Evolutionary conservation across 2,329 filamentous ascomycete genomes (phyloP), one percentile per base, ranked within the genome.

Genomic region (Drechmeria coniospora): DNA sequence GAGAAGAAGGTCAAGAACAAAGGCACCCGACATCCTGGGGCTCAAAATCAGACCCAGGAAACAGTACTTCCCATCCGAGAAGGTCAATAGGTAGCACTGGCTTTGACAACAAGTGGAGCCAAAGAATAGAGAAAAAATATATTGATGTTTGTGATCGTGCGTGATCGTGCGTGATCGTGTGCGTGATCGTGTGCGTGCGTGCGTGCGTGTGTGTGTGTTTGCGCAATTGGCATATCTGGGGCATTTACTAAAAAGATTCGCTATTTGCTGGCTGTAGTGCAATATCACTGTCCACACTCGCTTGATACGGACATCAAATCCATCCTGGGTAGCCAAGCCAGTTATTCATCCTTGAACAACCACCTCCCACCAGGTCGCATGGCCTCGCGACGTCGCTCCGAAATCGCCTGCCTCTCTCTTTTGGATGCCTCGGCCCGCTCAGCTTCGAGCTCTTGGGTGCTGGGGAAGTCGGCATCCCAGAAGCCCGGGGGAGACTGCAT

Each of bases 381-480:
- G 1, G 90, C 86, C 46, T 95, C 84, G 27, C 74, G 63, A 53
- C 82, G 79, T 44, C 84, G 68, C 43, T 81, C 74, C 37, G 74
- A 65, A 2, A 94, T 63, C 31, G 70, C 65, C 27, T 70, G 59
- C 37, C 63, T 65, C 45, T 79, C 75, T 33, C 69, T 56, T 40
- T 62, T 63, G n/a, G 60, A 62, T 1, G 78, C 79, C 44, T 74
- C 72, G 33, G 65, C 63, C 32, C 68, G 68, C 41, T 87, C 72
- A 28, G 62, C 57, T 39, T 69, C 59, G 16, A 75, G 54, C 51
- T 94, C 81, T 48, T 95, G 90, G 2, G 90, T 94, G 15, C 60
- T 73, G 2, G 87, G 86, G 47, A 98, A 92, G 40, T 92, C 87
- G 2, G 78, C 68, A 29, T 81, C 66, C 90, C 90, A 98, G 47